Evolutionary conservation across 306 rosid species (phyloP).

Genomic region (Cajanus cajan): DNA sequence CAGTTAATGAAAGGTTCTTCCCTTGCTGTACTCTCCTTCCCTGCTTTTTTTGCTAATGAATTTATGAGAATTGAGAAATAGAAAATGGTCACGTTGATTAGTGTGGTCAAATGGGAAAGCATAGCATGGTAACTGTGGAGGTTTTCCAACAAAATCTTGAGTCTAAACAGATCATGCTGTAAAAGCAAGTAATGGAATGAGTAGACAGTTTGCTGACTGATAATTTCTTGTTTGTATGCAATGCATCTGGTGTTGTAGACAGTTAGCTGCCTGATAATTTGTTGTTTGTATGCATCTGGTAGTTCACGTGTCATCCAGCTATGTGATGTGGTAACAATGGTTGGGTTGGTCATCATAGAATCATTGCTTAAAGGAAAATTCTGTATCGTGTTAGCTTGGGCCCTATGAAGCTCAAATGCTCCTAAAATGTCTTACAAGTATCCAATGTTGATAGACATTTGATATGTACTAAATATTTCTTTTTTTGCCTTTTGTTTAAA

Average conservation of each 20-base stretch:
- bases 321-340: neutral
- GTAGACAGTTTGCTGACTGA: too few species aligned
- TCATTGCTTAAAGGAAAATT: neutral
- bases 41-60: neutral
- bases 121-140: neutral
- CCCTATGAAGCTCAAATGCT: neutral
- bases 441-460: neutral
- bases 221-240: too few species aligned
- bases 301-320: neutral
- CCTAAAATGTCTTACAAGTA: neutral
- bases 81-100: neutral
- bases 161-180: neutral
- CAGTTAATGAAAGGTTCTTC: neutral
- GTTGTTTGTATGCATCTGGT: neutral
- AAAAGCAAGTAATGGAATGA: neutral
- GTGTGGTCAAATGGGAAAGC: neutral
- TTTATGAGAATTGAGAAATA: too few species aligned
- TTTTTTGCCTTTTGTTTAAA: neutral
- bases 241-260: too few species aligned
- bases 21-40: neutral
- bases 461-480: too few species aligned
- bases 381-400: slow-evolving; percentile 3
- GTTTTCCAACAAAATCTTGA: neutral
- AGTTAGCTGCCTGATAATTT: neutral
- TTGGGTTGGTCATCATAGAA: neutral